Evolutionary conservation across 768 basidiomycete species (phyloP), one percentile per base, ranked within the genome.

Genomic region (Lactarius sp.): DNA sequence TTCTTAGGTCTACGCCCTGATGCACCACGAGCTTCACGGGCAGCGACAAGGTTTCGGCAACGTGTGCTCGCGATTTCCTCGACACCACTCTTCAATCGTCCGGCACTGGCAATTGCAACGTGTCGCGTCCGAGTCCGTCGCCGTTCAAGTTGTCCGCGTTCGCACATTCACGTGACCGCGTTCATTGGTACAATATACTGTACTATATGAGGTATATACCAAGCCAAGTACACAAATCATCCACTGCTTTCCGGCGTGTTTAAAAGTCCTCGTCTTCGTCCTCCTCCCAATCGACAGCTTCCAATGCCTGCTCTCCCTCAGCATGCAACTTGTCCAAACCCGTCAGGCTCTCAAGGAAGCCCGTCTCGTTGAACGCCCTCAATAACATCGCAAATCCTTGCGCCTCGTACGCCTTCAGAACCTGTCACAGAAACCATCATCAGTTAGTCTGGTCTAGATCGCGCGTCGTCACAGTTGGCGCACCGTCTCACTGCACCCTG

Each of bases 301-400:
- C 82, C 55, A 85, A 64, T 59, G 77, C 75, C 37, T 75, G 77
- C 71, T 84, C 81, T 14, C 78, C 80, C 70, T 84, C 83, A 49
- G 73, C 74, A 63, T 83, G 76, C 69, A 86, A 72, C 73, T 81
- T 74, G 68, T 84, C 82, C 55, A 86, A 72, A 3, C 84, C 84
- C 0, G 83, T 84, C 61, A 85, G 65, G 52, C 71, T 64, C 70
- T 84, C 81, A n/a, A 86, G 73, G 68, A 75, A 81, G 22, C 94
- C 95, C 90, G 37, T 92, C 67, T 97, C 92, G 67, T 94, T 92
- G 73, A 93, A 95, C 4, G 89, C 94, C 63, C 82, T 76, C 20
- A 88, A 71, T 16, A 98, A 73, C 85, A 95, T 87, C 16, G 78
- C 79, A 69, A 93, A 93, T 0, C 94, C 94, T 34, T 86, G 77